phyloP scores from a whole-genome alignment of 75 land plant genomes.

The Chamaecyparis obtusa region DNA sequence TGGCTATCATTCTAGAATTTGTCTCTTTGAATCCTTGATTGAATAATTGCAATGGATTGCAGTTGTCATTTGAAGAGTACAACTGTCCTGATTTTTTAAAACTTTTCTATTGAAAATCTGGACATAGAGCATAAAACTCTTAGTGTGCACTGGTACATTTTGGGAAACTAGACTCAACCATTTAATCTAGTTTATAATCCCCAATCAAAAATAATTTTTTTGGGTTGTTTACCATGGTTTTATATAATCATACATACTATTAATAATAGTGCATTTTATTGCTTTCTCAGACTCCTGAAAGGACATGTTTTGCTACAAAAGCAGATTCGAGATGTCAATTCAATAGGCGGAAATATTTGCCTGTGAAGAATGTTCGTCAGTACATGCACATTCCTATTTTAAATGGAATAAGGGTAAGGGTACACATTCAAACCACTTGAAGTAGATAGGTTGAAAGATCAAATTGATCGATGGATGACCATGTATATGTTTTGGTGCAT shows the following conservation, averaged over 20 bases:
- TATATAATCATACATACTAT: not conserved
- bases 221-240: not conserved
- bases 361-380: not conserved
- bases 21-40: not conserved
- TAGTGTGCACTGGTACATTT: not conserved
- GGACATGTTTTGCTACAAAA: slow-evolving; percentile 3
- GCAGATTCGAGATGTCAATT: slow-evolving; percentile 9
- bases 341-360: not conserved
- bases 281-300: not conserved
- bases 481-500: not conserved
- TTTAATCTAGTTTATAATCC: not conserved
- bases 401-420: slow-evolving; percentile 7
- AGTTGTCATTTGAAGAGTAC: not conserved
- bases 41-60: not conserved
- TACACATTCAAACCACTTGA: slow-evolving; percentile 1
- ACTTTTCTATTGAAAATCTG: not conserved
- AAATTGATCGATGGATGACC: not conserved
- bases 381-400: not conserved
- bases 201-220: not conserved
- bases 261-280: slow-evolving; percentile 1
- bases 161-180: not conserved
- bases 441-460: not conserved
- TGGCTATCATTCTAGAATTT: not conserved
- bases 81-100: not conserved
- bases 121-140: not conserved